Evolutionary conservation across 2,329 filamentous ascomycete species (phyloP).

Genomic region (Fusarium nelsonii): DNA sequence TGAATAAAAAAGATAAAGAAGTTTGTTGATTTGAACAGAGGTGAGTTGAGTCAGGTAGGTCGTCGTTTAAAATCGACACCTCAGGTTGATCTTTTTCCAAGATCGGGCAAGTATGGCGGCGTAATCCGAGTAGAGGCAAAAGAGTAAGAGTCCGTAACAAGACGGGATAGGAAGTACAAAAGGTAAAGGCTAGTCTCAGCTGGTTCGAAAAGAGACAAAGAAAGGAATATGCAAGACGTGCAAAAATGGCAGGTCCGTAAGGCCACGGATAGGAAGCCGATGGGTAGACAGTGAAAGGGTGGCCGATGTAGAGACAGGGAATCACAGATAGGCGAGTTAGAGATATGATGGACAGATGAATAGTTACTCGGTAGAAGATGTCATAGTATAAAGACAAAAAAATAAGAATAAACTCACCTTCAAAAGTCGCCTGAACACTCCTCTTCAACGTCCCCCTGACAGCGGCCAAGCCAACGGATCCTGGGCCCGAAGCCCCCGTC

Average conservation of each 20-base stretch:
- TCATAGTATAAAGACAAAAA: not conserved
- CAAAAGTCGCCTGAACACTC: constrained; percentile 71
- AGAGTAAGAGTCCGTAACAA: not conserved
- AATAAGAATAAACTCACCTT: constrained; percentile 61
- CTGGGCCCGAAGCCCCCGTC: constrained; percentile 63
- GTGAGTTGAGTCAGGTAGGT: constrained; percentile 23
- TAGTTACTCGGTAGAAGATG: not conserved
- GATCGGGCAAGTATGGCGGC: constrained; percentile 22
- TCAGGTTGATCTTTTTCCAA: constrained; percentile 37
- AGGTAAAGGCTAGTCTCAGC: not conserved
- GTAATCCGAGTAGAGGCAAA: constrained; percentile 11
- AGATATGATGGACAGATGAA: constrained; percentile 6
- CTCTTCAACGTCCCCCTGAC: constrained; percentile 62
- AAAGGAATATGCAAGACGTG: constrained; percentile 4
- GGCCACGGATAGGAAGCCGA: not conserved
- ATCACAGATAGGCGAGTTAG: constrained; percentile 31
- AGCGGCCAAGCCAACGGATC: constrained; percentile 59
- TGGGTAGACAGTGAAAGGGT: not conserved
- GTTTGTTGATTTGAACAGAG: constrained; percentile 4
- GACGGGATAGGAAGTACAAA: not conserved
- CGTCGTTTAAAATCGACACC: constrained; percentile 34
- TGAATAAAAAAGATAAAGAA: not conserved
- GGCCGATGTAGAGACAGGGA: not conserved
- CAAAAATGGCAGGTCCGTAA: not conserved
- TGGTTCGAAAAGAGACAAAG: not conserved